Evolutionary conservation across 1,284 basidiomycete genomes (phyloP), one percentile per base, ranked within the genome.

Genomic region (Leccinum brunneo-olivaceum): DNA sequence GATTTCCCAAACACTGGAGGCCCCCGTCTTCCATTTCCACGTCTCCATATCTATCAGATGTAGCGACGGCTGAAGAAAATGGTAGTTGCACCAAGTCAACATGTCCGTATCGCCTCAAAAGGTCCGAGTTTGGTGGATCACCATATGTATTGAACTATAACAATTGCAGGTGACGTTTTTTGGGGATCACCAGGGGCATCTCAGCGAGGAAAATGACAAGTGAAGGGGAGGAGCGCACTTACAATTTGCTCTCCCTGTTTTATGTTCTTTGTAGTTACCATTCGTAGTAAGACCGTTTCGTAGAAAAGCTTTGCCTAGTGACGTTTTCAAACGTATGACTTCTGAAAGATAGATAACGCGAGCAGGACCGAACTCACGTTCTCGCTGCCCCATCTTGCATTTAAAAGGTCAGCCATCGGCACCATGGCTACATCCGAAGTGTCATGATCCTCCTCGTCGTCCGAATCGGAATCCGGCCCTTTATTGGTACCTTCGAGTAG

Each of bases 321-420:
- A 2, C 3, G 7, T 40, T 38, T 7, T 15, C 12, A 7, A 16
- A 18, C 3, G 7, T 8, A 23, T 5, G 11, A 20, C 29, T 9
- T 5, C 19, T 11, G 18, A 21, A 2, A 11, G 2, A n/a, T 15
- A 6, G 0, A 10, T 18, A 35, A 29, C 8, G 28, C 0, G n/a
- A 0, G 32, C 23, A 40, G 18, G 21, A 29, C 7, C 24, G 9
- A 19, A 61, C 79, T 48, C 53, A 90, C 93, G 53, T 96, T 97
- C 64, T 92, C 87, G 24, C 76, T 77, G n/a, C 79, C 84, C 61
- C 80, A 90, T 44, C 81, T 78, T 6, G 93, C 93, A 55, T 95
- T 96, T 39, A 95, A 72, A 73, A 98, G 84, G 64, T 98, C 95
- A 1, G 95, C 96, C 73, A 98, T 84, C 0, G 95, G 95, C 1